Base-by-base conservation (phyloP, 192 early-diverging fungal species). In the Pilobolus umbonatus region DNA sequence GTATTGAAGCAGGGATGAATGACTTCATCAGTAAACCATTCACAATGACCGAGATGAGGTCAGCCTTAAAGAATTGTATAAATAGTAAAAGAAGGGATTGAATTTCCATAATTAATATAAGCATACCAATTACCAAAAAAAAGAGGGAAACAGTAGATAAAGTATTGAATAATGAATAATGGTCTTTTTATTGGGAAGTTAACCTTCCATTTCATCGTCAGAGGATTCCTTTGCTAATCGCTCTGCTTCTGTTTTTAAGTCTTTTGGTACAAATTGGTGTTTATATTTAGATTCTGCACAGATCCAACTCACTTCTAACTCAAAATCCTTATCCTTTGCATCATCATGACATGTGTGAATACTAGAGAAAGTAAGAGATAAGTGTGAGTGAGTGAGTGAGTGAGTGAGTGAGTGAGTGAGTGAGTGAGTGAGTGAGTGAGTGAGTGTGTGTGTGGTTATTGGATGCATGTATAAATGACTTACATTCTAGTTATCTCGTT, bases 261-360 rank as follows among this genome's bases (percentile, higher is more conserved):
- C 90, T 62, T 85, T 81, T 50, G 96, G 95, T 22, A 99, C 96
- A 64, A 91, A 76, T 55, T 84, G 71, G 62, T 98, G 95, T 43
- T 82, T 68, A 9, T 77, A 78, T 19, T 81, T 82, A 22, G 92
- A 88, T 55, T 93, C 90, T 24, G 76, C 83, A 58, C 89, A 91
- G 51, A 99, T 79, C 96, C 96, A 99, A 73, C 87, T 94, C 55
- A 98, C 75, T 73, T 99, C 96, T 22, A 99, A 84, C 75, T 99
- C 95, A 85, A 96, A 99, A 57, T 94, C 90, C 79, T 98, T 98
- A 76, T 99, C 96, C 74, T 99, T 99, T 49, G 89, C 83, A 29
- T 96, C 93, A 69, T 98, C 97, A 64, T 98, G 94, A 36, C 89
- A 91, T 34, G 86, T 78, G 70, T 99, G 89, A 56, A 99, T 95